Base-by-base conservation (phyloP, 495 filamentous ascomycete species). In the Lophiostoma macrostomum region DNA sequence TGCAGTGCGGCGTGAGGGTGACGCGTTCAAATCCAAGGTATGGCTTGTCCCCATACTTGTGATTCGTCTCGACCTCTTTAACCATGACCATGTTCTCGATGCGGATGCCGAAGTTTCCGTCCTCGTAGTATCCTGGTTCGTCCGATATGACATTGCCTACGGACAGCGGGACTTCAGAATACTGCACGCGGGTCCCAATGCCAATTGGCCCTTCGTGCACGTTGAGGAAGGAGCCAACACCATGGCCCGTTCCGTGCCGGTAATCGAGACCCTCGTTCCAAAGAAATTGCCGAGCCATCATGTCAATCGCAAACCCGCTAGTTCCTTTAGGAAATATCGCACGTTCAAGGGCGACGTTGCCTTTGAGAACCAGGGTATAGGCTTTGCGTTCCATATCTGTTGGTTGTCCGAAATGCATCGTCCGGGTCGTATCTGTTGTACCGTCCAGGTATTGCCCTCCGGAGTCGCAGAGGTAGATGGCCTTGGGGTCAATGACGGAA, bases 171-270 rank as follows among this genome's bases (percentile, higher is more conserved):
- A 97, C 93, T 60, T 99, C 94, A 7, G 87, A 84, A 67, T 91
- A 96, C 59, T 95, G 88, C 24, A 91, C 77, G 35, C 91, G 79
- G 5, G 90, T 95, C 16, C 94, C 94, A 43, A 99, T 90, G 18
- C 94, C 94, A 50, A 99, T 95, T 5, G 94, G 94, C 0, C 94
- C 94, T 68, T 99, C 94, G 69, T 99, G 94, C 2, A 99, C 94
- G 56, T 97, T 97, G 66, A 89, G 69, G 61, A 80, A 99, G 5
- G 89, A 95, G 32, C 94, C 94, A 45, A 99, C 86, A 19, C 94
- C 94, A 67, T 99, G 94, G 25, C 94, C 94, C 1, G 94, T 99
- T 41, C 94, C 93, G 67, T 99, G 94, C 10, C 94, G 80, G 69
- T 94, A 99, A 63, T 99, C 91, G 18, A 99, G 76, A 0, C 94